These are phyloP conservation scores for Hanseniaspora taiwanica DNA, from an alignment of 805 yeast genomes.

Conservation along the genomic window DNA sequence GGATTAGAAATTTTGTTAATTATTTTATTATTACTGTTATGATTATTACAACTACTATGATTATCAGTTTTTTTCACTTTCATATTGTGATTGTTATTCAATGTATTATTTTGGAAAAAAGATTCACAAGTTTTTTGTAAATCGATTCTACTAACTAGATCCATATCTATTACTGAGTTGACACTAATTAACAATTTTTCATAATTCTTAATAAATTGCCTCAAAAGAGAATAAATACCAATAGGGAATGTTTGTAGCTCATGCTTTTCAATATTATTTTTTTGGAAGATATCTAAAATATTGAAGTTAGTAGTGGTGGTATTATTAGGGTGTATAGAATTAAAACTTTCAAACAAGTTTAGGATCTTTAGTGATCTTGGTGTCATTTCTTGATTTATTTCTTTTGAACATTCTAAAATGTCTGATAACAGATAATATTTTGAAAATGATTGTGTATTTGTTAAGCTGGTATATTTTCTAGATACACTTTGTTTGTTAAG, in stretches of 20 bases:
- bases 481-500: neutral
- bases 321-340: conserved; percentile 39
- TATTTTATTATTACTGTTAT: too few relatives aligned
- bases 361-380: conserved; percentile 53
- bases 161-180: conserved; percentile 33
- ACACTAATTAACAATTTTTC: conserved; percentile 40
- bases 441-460: conserved; percentile 34
- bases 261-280: conserved; percentile 35
- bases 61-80: too few relatives aligned
- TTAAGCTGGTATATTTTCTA: conserved; percentile 15
- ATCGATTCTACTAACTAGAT: conserved; percentile 58
- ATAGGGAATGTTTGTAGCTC: conserved; percentile 60
- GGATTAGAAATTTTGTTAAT: too few relatives aligned
- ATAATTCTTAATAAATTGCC: conserved; percentile 41
- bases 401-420: conserved; percentile 32
- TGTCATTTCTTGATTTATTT: conserved; percentile 44
- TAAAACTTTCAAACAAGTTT: conserved; percentile 47
- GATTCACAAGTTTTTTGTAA: conserved; percentile 19
- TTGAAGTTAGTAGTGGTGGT: too few relatives aligned
- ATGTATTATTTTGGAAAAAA: conserved; percentile 7
- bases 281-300: conserved; percentile 49
- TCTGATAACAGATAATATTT: conserved; percentile 57
- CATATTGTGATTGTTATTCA: neutral
- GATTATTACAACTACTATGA: too few relatives aligned
- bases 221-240: conserved; percentile 57